Conservation (phyloP, 257 asterid species). For the Cordia subcordata region DNA sequence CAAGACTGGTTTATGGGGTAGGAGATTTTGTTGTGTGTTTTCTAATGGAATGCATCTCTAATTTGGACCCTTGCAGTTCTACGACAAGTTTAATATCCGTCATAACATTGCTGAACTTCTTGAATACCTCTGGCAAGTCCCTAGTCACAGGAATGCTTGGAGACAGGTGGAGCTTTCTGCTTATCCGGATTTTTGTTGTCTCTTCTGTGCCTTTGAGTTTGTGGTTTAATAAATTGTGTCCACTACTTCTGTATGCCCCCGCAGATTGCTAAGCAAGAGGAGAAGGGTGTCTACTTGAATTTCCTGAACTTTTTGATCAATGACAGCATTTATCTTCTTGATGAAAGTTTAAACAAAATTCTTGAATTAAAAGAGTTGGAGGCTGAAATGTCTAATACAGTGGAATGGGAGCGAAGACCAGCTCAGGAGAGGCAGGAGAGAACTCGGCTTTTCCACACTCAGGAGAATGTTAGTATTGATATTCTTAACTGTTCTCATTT, state of each 20-base stretch:
- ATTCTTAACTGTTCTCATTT: slow-evolving; percentile 7
- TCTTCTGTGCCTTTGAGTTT: neutral
- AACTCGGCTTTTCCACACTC: slow-evolving; percentile 90
- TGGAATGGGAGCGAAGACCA: slow-evolving; percentile 90
- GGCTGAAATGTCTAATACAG: slow-evolving; percentile 94
- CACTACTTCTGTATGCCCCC: slow-evolving; percentile 14
- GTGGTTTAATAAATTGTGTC: slow-evolving; percentile 5
- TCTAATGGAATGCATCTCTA: neutral
- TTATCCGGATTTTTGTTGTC: slow-evolving; percentile 4
- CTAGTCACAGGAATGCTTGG: slow-evolving; percentile 97
- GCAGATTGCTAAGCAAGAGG: slow-evolving; percentile 96
- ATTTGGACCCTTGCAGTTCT: slow-evolving; percentile 51
- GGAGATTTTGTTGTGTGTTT: neutral
- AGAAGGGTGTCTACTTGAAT: slow-evolving; percentile 92
- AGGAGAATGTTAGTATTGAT: slow-evolving; percentile 76
- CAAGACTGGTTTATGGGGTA: neutral
- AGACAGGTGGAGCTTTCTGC: slow-evolving; percentile 53
- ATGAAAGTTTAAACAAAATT: slow-evolving; percentile 96
- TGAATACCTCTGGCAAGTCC: slow-evolving; percentile 97
- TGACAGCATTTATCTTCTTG: slow-evolving; percentile 91
- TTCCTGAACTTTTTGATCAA: slow-evolving; percentile 86
- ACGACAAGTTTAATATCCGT: slow-evolving; percentile 97
- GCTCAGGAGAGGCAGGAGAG: slow-evolving; percentile 97
- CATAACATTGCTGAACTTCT: slow-evolving; percentile 98
- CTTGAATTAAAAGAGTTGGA: slow-evolving; percentile 91